Percentiles rank a stretch among this genome's conserved stretches.
Evolutionary conservation across 805 yeast genomes (phyloP).

Genomic region (Komagataella ulmi): DNA sequence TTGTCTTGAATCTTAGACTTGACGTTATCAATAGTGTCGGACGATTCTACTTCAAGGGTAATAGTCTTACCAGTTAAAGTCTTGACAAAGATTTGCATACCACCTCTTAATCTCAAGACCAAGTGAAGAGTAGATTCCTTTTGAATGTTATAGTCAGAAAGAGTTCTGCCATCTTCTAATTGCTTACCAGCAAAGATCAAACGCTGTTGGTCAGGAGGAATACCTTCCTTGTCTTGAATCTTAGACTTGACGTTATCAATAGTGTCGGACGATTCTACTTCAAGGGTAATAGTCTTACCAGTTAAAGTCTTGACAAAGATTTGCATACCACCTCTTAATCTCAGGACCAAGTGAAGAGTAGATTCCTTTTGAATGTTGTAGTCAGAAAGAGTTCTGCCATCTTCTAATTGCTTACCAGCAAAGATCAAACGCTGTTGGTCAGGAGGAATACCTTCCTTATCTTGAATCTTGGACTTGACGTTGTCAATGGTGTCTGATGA

Average conservation of each 20-base stretch:
- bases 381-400: constrained; percentile 90
- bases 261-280: constrained; percentile 45
- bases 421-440: constrained; percentile 27
- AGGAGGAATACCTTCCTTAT: constrained; percentile 28
- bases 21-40: constrained; percentile 30
- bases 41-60: constrained; percentile 43
- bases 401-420: constrained; percentile 30
- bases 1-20: constrained; percentile 29
- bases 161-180: constrained; percentile 66
- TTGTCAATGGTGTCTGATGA: constrained; percentile 30
- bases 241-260: constrained; percentile 28
- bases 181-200: constrained; percentile 30
- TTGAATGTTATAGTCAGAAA: constrained; percentile 60
- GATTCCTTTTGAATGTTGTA: constrained; percentile 35
- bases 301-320: constrained; percentile 75
- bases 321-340: constrained; percentile 39
- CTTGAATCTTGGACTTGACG: constrained; percentile 28
- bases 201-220: constrained; percentile 28
- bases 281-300: constrained; percentile 91
- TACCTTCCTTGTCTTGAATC: constrained; percentile 28
- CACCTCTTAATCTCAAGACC: constrained; percentile 26
- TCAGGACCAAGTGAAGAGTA: constrained; percentile 20
- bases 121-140: constrained; percentile 25
- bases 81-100: constrained; percentile 85
- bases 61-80: constrained; percentile 86